These are phyloP conservation scores for Nannochloris sp. DNA, from an alignment of 139 green algal species.

Conservation along the genomic window DNA sequence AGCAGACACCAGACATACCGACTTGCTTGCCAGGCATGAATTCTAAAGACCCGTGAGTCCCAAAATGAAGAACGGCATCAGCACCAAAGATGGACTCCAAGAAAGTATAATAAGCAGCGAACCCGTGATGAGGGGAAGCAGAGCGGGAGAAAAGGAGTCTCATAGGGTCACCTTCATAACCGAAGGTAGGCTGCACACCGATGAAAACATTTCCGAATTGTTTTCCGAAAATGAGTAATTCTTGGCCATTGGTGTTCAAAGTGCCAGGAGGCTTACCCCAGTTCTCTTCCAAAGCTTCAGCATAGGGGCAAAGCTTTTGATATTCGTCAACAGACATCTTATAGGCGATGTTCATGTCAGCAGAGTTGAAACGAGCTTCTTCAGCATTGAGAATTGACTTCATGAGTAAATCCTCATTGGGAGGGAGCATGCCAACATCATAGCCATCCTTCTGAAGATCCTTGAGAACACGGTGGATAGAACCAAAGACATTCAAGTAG, in stretches of 20 bases:
- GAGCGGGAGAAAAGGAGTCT: constrained; percentile 92
- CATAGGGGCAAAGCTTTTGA: constrained; percentile 84
- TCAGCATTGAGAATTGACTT: constrained; percentile 52
- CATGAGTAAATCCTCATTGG: constrained; percentile 74
- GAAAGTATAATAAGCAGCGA: constrained; percentile 99
- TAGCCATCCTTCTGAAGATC: constrained; percentile 87
- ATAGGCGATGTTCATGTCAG: constrained; percentile 97
- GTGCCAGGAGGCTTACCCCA: constrained; percentile 93
- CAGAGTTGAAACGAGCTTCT: constrained; percentile 90
- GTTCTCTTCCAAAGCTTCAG: constrained; percentile 94
- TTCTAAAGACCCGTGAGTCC: constrained; percentile 97
- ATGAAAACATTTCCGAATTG: constrained; percentile 99
- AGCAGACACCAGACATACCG: constrained; percentile 95
- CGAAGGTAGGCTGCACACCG: constrained; percentile 98
- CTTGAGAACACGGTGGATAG: constrained; percentile 84
- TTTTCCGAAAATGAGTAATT: constrained; percentile 93
- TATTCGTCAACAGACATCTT: constrained; percentile 87
- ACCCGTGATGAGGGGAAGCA: constrained; percentile 96
- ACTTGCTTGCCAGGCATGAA: constrained; percentile 99
- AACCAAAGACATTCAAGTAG: constrained; percentile 99
- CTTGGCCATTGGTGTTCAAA: constrained; percentile 95
- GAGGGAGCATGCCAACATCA: constrained; percentile 79
- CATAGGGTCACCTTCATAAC: constrained; percentile 99
- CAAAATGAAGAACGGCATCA: constrained; percentile 98
- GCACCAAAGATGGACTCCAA: constrained; percentile 93